phyloP scores from a whole-genome alignment of 2,329 filamentous ascomycete genomes.

The Harringtonia lauricola region DNA sequence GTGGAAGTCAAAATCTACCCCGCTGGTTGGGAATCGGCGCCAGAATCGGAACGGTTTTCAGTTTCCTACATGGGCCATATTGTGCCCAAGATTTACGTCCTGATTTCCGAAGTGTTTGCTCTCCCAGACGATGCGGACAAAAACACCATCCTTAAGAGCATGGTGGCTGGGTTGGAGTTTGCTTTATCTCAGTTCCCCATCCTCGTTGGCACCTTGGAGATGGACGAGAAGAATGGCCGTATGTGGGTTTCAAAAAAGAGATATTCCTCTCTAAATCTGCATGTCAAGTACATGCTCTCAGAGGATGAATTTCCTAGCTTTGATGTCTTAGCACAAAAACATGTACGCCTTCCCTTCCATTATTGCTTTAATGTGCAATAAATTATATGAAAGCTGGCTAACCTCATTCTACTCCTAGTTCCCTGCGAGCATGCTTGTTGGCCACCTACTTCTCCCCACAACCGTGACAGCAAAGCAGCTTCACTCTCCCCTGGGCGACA shows the following conservation, averaged over 20 bases:
- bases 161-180: neutral
- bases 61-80: slow-evolving; percentile 4
- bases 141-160: neutral
- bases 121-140: neutral
- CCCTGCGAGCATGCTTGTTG: slow-evolving; percentile 1
- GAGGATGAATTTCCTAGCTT: slow-evolving; percentile 3
- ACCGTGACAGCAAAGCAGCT: slow-evolving; percentile 8
- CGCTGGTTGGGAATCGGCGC: slow-evolving; percentile 1
- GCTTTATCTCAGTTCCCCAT: slow-evolving; percentile 5
- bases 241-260: slow-evolving; percentile 5
- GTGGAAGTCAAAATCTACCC: slow-evolving; percentile 1
- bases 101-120: slow-evolving; percentile 6
- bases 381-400: neutral
- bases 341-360: neutral
- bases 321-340: slow-evolving; percentile 1
- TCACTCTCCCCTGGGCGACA: slow-evolving; percentile 6
- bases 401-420: slow-evolving; percentile 2
- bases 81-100: slow-evolving; percentile 8
- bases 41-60: neutral
- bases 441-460: slow-evolving; percentile 1
- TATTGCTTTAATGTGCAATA: neutral
- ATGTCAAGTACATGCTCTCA: slow-evolving; percentile 1
- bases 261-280: neutral
- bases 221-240: slow-evolving; percentile 2
- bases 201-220: slow-evolving; percentile 2